Conservation (phyloP, 805 yeast species). For the Kazachstania kunashirensis region DNA sequence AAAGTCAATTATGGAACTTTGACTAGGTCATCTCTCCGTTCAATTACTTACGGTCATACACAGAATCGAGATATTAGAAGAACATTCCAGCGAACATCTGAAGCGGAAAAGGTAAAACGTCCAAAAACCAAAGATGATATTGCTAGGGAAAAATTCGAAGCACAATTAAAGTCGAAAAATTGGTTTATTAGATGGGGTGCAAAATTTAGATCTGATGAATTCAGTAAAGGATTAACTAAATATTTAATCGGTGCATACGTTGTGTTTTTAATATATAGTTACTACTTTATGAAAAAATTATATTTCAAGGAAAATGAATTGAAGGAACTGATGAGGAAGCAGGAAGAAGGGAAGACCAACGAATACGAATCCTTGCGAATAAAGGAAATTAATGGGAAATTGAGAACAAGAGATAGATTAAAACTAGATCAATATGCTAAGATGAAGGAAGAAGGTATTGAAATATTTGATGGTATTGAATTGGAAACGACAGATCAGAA, state of each 20-base stretch:
- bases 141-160: constrained; percentile 28
- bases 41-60: background rate
- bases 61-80: background rate
- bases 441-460: constrained; percentile 34
- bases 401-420: constrained; percentile 55
- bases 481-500: constrained; percentile 28
- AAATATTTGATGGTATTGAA: constrained; percentile 25
- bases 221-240: constrained; percentile 54
- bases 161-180: constrained; percentile 28
- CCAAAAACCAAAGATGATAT: constrained; percentile 28
- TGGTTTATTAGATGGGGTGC: constrained; percentile 45
- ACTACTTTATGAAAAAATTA: constrained; percentile 55
- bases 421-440: constrained; percentile 51
- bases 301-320: constrained; percentile 57
- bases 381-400: constrained; percentile 48
- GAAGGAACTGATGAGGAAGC: constrained; percentile 33
- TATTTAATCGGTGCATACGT: constrained; percentile 53
- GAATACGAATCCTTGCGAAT: constrained; percentile 59
- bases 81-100: background rate
- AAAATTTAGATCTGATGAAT: constrained; percentile 42
- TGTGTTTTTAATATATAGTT: constrained; percentile 47
- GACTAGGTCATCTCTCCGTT: background rate
- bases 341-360: constrained; percentile 29
- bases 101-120: background rate
- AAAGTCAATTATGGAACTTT: too few species aligned